A percentile compares a stretch with the other conserved stretches of the same genome.
Conservation (phyloP, 352 stramenopile species). For the Globisporangium spiculum region DNA sequence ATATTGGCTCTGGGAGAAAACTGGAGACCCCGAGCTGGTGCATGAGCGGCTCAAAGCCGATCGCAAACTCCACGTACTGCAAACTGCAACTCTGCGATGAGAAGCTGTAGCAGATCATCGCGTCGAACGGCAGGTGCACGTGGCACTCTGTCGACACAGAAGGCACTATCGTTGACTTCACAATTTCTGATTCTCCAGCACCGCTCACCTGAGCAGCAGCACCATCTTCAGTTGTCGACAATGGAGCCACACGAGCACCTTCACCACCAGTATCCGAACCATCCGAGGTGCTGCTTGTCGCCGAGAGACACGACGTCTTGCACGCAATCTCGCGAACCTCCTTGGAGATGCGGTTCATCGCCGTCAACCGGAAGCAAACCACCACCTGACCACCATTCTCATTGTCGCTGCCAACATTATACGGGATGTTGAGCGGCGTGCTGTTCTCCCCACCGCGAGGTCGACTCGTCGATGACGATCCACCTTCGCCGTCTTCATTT, state of each 20-base stretch:
- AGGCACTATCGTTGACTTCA: not conserved
- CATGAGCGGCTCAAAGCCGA: conserved; percentile 84
- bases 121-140: conserved; percentile 69
- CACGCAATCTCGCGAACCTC: conserved; percentile 56
- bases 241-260: conserved; percentile 1
- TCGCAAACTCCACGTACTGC: conserved; percentile 86
- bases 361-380: conserved; percentile 66
- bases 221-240: not conserved
- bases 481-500: conserved; percentile 16
- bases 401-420: conserved; percentile 36
- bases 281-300: conserved; percentile 16
- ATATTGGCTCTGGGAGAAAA: conserved; percentile 38
- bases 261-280: not conserved
- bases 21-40: conserved; percentile 56
- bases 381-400: conserved; percentile 14
- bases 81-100: conserved; percentile 30
- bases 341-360: conserved; percentile 71
- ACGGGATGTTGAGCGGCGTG: conserved; percentile 61
- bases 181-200: not conserved
- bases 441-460: conserved; percentile 51
- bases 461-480: conserved; percentile 17
- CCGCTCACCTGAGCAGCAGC: not conserved
- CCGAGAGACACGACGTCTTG: conserved; percentile 52
- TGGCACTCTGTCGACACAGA: conserved; percentile 45
- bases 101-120: conserved; percentile 87